These are phyloP conservation scores for Kodamaea sp. DNA, from an alignment of 1,139 yeast species.

Conservation along the genomic window DNA sequence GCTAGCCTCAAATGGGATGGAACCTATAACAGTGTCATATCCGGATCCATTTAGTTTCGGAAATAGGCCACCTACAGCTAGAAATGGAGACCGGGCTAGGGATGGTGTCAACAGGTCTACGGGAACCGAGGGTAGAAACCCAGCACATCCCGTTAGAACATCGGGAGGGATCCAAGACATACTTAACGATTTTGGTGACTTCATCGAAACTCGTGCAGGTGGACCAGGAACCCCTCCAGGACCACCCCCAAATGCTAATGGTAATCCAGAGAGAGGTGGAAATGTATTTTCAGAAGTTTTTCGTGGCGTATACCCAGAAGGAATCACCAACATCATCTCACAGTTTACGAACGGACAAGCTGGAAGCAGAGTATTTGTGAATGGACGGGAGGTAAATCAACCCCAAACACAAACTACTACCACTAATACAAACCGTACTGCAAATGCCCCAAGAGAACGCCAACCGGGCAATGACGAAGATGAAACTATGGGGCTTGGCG, in stretches of 20 bases:
- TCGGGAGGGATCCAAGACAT: conserved; percentile 18
- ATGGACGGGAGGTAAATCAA: conserved; percentile 11
- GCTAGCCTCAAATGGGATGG: conserved; percentile 6
- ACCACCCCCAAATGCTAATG: conserved; percentile 4
- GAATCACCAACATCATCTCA: conserved; percentile 14
- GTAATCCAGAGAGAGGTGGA: conserved; percentile 1
- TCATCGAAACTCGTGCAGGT: conserved; percentile 15
- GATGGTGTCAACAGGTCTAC: no score
- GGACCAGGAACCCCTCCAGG: conserved; percentile 3
- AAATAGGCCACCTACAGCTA: no score
- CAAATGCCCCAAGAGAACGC: conserved; percentile 1
- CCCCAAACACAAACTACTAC: not conserved
- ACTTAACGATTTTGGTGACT: conserved; percentile 26
- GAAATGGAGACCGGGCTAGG: no score
- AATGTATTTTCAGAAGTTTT: conserved; percentile 8
- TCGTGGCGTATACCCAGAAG: conserved; percentile 15
- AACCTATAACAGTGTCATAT: no score
- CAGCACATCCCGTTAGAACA: not conserved
- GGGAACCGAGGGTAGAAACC: no score
- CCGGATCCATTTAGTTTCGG: no score
- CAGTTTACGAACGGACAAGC: conserved; percentile 13
- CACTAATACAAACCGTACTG: not conserved
- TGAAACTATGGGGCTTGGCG: conserved; percentile 8
- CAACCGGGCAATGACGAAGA: conserved; percentile 5
- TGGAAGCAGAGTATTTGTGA: conserved; percentile 12